A percentile compares a stretch with the other conserved stretches of the same genome.
Evolutionary conservation across 2,329 filamentous ascomycete genomes (phyloP).

Genomic region (Parastagonospora nodorum): DNA sequence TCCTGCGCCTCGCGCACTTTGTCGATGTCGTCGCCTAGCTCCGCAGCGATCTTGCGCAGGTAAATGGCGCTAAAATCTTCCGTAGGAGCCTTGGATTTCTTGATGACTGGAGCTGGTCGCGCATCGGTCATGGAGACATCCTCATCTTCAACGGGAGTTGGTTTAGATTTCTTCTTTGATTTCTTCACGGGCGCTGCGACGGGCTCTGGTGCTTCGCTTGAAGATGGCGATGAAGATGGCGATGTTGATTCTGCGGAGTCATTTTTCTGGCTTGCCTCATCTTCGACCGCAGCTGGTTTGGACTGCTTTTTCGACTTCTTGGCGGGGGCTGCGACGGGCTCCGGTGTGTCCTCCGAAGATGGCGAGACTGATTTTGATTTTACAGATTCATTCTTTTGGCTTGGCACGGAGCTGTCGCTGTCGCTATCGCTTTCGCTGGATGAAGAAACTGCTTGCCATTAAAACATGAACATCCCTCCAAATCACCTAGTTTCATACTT

Average conservation of each 20-base stretch:
- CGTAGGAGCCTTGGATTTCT: conserved; percentile 5
- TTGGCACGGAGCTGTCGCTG: conserved; percentile 24
- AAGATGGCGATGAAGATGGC: conserved; percentile 2
- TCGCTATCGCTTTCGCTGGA: conserved; percentile 40
- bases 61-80: conserved; percentile 67
- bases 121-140: conserved; percentile 28
- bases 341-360: too few relatives aligned
- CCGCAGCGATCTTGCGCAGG: conserved; percentile 69
- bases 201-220: not conserved
- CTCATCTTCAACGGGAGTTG: conserved; percentile 5
- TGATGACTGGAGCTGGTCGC: conserved; percentile 7
- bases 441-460: conserved; percentile 32
- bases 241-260: not conserved
- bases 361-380: not conserved
- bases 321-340: too few relatives aligned
- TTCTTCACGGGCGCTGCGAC: conserved; percentile 7
- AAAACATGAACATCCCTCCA: conserved; percentile 1
- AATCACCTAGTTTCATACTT: conserved; percentile 10
- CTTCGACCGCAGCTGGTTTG: not conserved
- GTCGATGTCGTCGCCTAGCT: conserved; percentile 76
- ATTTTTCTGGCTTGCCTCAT: not conserved
- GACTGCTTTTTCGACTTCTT: not conserved
- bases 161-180: conserved; percentile 18
- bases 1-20: conserved; percentile 71
- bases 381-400: conserved; percentile 15